Base-by-base conservation (phyloP, 768 basidiomycete genomes). In the Thelephora ganbajun region DNA sequence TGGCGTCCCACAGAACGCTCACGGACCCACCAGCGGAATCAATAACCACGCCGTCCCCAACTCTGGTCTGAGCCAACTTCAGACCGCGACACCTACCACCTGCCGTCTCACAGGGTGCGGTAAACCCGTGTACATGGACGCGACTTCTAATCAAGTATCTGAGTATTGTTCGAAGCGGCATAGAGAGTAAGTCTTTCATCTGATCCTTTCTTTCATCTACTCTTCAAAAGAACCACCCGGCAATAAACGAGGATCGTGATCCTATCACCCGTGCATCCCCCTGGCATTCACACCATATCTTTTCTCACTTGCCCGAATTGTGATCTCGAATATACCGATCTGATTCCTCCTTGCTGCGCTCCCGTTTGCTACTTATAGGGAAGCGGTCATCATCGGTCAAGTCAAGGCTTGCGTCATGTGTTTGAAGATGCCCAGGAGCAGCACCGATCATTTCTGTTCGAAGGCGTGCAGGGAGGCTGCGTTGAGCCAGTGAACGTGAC, bases 321-420 rank as follows among this genome's bases (percentile, higher is more conserved):
- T 30, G 26, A 30, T 30, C 26, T 30, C 9, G 26, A 9, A 30
- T 30, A 30, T 30, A 30, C 26, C 9, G 26, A 30, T 30, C 26
- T 30, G 26, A 30, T 30, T 30, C 9, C 26, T 9, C 26, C 26
- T 30, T 30, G n/a, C n/a, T n/a, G n/a, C n/a, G n/a, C n/a, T n/a
- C n/a, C n/a, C n/a, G n/a, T 9, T 30, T 30, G 26, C 9, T 48
- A 53, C 44, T 13, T 41, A 18, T 47, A 81, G 80, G 61, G 76
- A 81, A 55, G 78, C 77, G 0, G 77, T 80, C 11, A 61, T 58
- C 13, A 61, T 68, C 14, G 75, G 78, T 23, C 53, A 79, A 33
- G 72, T 64, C 33, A 57, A 66, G 12, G 69, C 73, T 9, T 81
- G 80, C 52, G 79, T 83, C 54, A 75, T 81, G 76, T 83, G 80